Conservation (phyloP, 2,329 filamentous ascomycete species). For the Colletotrichum sp. region DNA sequence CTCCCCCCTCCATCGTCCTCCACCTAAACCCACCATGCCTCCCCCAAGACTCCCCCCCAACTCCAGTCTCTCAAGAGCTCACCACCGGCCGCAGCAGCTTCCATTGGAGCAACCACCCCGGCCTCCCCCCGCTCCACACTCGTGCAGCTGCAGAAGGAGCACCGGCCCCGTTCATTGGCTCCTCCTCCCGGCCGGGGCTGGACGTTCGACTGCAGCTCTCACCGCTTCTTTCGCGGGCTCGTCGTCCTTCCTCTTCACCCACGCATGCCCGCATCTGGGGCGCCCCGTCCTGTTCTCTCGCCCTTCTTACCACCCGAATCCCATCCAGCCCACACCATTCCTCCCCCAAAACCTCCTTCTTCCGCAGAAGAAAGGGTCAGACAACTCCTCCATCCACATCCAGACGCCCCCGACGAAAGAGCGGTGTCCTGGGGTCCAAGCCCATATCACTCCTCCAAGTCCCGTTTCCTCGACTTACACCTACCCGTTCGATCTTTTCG, state of each 20-base stretch:
- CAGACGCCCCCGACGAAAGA: conserved; percentile 35
- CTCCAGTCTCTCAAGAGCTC: conserved; percentile 4
- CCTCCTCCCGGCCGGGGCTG: conserved; percentile 27
- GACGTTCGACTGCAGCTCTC: conserved; percentile 30
- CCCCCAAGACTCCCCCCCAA: background rate
- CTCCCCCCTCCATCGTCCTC: background rate
- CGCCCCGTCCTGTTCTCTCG: conserved; percentile 8
- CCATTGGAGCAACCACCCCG: background rate
- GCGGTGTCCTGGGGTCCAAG: conserved; percentile 45
- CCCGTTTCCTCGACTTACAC: conserved; percentile 26
- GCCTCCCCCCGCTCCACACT: conserved; percentile 21
- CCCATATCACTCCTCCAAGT: conserved; percentile 22
- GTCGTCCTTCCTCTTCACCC: conserved; percentile 23
- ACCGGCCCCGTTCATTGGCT: conserved; percentile 27
- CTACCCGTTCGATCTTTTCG: conserved; percentile 34
- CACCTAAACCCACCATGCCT: background rate
- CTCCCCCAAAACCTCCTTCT: conserved; percentile 11
- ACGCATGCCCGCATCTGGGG: conserved; percentile 22
- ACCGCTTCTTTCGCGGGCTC: conserved; percentile 32
- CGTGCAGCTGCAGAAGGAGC: conserved; percentile 23
- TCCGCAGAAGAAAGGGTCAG: background rate
- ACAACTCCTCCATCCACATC: conserved; percentile 8
- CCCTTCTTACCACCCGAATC: conserved; percentile 19
- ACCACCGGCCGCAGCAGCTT: conserved; percentile 18
- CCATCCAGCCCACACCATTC: conserved; percentile 5